phyloP scores from a whole-genome alignment of 1,284 basidiomycete species.

The Cryptococcus amylolentus region DNA sequence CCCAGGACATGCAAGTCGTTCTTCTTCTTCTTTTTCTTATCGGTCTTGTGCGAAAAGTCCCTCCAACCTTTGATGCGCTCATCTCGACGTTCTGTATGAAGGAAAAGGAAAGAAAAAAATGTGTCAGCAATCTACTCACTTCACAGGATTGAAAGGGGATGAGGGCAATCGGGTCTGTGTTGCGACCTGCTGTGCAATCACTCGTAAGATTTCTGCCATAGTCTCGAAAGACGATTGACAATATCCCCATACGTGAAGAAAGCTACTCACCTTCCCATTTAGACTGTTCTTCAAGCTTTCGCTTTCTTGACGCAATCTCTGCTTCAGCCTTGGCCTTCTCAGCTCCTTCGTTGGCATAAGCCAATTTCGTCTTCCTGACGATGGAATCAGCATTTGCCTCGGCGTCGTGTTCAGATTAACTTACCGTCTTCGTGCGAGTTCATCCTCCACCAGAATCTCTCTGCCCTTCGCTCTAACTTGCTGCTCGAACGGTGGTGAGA shows the following conservation, averaged over 20 bases:
- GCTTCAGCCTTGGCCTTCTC: conserved; percentile 53
- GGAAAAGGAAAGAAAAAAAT: conserved; percentile 8
- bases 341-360: conserved; percentile 57
- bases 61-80: conserved; percentile 47
- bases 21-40: conserved; percentile 45
- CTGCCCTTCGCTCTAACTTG: conserved; percentile 53
- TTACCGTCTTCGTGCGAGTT: conserved; percentile 52
- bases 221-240: conserved; percentile 8
- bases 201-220: conserved; percentile 15
- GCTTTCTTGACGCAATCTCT: conserved; percentile 49
- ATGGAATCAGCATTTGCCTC: conserved; percentile 3
- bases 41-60: conserved; percentile 34
- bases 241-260: neutral
- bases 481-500: conserved; percentile 50
- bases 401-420: conserved; percentile 9
- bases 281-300: conserved; percentile 53
- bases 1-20: conserved; percentile 38
- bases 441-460: conserved; percentile 57
- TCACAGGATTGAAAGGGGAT: neutral
- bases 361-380: conserved; percentile 49
- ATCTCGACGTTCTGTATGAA: conserved; percentile 38
- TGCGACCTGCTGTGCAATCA: conserved; percentile 8
- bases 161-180: conserved; percentile 3
- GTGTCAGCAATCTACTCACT: conserved; percentile 34
- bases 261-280: conserved; percentile 54